Evolutionary conservation across 2,329 filamentous ascomycete genomes (phyloP).

Genomic region (Aspergillus pseudoviridinutans): DNA sequence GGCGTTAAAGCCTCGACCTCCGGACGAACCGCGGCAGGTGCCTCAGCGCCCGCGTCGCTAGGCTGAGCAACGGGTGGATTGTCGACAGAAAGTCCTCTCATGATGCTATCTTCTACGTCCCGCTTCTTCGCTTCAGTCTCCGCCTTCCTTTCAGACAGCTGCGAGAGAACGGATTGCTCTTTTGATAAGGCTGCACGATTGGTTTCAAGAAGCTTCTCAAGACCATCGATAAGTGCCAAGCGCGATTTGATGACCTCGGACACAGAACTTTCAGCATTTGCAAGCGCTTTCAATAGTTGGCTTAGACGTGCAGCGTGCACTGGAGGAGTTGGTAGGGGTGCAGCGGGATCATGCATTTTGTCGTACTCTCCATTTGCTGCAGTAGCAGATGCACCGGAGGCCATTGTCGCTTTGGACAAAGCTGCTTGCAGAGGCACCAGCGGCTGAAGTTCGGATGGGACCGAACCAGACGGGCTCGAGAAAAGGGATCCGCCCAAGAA

Average conservation of each 20-base stretch:
- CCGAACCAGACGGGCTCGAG: conserved; percentile 51
- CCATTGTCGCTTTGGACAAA: conserved; percentile 67
- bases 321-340: conserved; percentile 70
- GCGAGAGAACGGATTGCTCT: conserved; percentile 64
- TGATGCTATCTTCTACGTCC: conserved; percentile 86
- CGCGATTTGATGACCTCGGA: conserved; percentile 86
- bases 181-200: conserved; percentile 66
- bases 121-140: conserved; percentile 78
- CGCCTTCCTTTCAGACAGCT: conserved; percentile 62
- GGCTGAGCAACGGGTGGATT: conserved; percentile 47
- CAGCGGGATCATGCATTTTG: conserved; percentile 71
- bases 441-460: conserved; percentile 73
- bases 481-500: conserved; percentile 68
- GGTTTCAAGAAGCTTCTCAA: conserved; percentile 76
- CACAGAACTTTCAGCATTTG: conserved; percentile 82
- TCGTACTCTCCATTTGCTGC: conserved; percentile 77
- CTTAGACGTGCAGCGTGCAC: conserved; percentile 89
- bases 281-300: conserved; percentile 82
- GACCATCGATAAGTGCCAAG: conserved; percentile 67
- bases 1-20: conserved; percentile 84
- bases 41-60: conserved; percentile 26
- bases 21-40: conserved; percentile 53
- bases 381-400: conserved; percentile 63
- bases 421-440: conserved; percentile 71
- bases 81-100: conserved; percentile 70